These are phyloP conservation scores for Artemisia princeps DNA, from an alignment of 140 eudicot species.

Conservation along the genomic window DNA sequence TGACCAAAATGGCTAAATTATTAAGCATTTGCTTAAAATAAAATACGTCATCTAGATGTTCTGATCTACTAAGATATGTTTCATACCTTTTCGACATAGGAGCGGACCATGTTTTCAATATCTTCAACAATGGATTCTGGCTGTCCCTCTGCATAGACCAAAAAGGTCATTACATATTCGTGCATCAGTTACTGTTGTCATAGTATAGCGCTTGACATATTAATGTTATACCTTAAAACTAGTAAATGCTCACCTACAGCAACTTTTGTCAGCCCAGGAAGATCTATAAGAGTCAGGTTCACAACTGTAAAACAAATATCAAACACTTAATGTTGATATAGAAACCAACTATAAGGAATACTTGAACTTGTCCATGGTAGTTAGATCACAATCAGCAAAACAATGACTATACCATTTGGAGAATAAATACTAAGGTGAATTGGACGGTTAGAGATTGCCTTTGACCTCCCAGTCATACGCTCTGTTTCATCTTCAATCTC, in stretches of 20 bases:
- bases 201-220: conserved; percentile 11
- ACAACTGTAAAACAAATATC: conserved; percentile 64
- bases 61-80: not conserved
- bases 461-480: conserved; percentile 76
- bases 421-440: conserved; percentile 94
- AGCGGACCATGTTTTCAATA: conserved; percentile 92
- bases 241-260: conserved; percentile 80
- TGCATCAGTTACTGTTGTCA: conserved; percentile 22
- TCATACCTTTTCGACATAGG: conserved; percentile 88
- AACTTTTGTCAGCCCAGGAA: conserved; percentile 97
- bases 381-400: not conserved
- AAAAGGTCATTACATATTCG: conserved; percentile 20
- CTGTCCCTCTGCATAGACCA: conserved; percentile 79
- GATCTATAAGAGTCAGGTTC: conserved; percentile 93
- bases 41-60: conserved; percentile 1
- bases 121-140: conserved; percentile 84
- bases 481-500: conserved; percentile 98
- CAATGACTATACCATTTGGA: conserved; percentile 63
- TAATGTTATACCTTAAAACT: conserved; percentile 22
- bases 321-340: conserved; percentile 19
- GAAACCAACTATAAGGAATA: not conserved
- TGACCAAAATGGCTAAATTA: not conserved
- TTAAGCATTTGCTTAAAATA: not conserved
- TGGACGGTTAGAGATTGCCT: conserved; percentile 82
- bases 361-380: no score